These are phyloP conservation scores for Ambrosia hybrid DNA, from an alignment of 140 eudicot genomes.

Conservation along the genomic window DNA sequence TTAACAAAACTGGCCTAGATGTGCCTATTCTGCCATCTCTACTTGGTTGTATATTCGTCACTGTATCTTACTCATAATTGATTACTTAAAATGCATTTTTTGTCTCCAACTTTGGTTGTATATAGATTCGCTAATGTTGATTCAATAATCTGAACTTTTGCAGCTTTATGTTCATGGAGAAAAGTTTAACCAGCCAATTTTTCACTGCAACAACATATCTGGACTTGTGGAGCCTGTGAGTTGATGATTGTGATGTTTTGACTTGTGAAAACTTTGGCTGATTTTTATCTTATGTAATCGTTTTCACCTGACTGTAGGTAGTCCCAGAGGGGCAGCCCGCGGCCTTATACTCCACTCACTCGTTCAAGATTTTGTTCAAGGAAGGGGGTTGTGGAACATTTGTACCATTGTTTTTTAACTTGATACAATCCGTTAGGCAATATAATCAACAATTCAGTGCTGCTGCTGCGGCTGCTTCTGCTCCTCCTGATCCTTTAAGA, in stretches of 20 bases:
- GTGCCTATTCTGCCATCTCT: no score
- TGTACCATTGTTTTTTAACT: slow-evolving; percentile 76
- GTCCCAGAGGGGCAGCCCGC: slow-evolving; percentile 79
- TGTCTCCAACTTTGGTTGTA: neutral
- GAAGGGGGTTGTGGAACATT: slow-evolving; percentile 99
- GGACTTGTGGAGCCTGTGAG: slow-evolving; percentile 97
- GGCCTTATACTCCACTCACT: slow-evolving; percentile 83
- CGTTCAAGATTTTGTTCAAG: slow-evolving; percentile 90
- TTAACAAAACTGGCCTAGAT: no score
- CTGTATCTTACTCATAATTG: no score
- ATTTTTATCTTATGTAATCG: neutral
- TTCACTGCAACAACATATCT: slow-evolving; percentile 87
- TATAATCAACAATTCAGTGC: slow-evolving; percentile 52
- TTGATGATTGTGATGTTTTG: slow-evolving; percentile 1
- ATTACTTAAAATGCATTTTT: neutral
- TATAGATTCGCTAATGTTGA: neutral
- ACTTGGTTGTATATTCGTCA: no score
- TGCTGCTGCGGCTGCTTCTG: slow-evolving; percentile 35
- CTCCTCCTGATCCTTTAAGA: slow-evolving; percentile 67
- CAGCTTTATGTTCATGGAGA: slow-evolving; percentile 85
- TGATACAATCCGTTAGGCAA: slow-evolving; percentile 69
- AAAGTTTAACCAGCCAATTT: slow-evolving; percentile 90
- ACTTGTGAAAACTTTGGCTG: neutral
- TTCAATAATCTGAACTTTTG: neutral
- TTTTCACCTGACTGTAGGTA: slow-evolving; percentile 48